Percentiles rank a stretch among this genome's conserved stretches.
Conservation (phyloP, 75 land plant genomes). For the Picea glauca region DNA sequence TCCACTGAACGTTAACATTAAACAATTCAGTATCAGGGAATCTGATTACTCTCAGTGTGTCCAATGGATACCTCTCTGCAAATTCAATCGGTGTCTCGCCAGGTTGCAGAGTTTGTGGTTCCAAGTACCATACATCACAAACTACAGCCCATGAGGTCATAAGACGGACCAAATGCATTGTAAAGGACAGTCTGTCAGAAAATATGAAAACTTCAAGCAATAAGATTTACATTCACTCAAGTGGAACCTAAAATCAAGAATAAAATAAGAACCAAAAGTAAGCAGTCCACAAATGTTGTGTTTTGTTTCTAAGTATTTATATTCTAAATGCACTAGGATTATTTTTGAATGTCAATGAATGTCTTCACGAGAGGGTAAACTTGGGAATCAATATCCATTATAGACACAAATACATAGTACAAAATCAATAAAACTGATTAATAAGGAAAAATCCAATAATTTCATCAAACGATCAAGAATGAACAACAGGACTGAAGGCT, state of each 20-base stretch:
- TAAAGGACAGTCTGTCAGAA: slow-evolving; percentile 85
- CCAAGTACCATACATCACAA: slow-evolving; percentile 97
- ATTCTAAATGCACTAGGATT: not conserved
- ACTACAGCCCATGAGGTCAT: slow-evolving; percentile 99
- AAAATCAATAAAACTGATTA: too few species aligned
- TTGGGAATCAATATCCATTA: too few species aligned
- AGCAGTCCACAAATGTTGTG: not conserved
- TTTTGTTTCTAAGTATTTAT: not conserved
- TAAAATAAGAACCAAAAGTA: not conserved
- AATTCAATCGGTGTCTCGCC: slow-evolving; percentile 94
- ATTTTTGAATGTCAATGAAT: not conserved
- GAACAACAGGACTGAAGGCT: too few species aligned
- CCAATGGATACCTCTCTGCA: slow-evolving; percentile 83
- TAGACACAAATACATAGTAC: too few species aligned
- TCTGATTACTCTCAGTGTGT: not conserved
- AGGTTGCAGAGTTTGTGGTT: slow-evolving; percentile 81
- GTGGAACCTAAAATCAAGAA: not conserved
- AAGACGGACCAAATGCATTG: slow-evolving; percentile 83
- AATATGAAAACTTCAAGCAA: not conserved
- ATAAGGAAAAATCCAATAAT: too few species aligned
- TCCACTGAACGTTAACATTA: not conserved
- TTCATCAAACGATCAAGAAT: too few species aligned
- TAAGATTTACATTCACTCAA: not conserved
- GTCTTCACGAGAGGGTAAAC: not conserved
- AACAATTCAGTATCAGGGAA: not conserved